Percentiles rank a stretch among this genome's conserved stretches.
These are phyloP conservation scores for Dactylellina sp. DNA, from an alignment of 2,329 filamentous ascomycete genomes.

Conservation along the genomic window DNA sequence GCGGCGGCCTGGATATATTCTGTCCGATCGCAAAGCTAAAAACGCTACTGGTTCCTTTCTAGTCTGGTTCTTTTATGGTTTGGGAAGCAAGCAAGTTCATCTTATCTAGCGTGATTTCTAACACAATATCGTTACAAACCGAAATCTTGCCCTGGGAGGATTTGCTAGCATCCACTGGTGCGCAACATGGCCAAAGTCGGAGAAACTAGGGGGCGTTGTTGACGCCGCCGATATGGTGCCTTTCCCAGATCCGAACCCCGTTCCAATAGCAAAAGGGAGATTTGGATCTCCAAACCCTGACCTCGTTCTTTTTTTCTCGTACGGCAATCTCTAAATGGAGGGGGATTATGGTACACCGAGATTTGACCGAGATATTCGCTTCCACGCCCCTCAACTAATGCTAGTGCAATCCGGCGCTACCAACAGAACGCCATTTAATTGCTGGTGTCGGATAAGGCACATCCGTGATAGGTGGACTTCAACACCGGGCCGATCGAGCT, in stretches of 20 bases:
- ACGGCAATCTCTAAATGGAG: constrained; percentile 5
- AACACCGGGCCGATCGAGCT: constrained; percentile 42
- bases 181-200: constrained; percentile 50
- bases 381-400: constrained; percentile 22
- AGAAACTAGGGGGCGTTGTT: constrained; percentile 27
- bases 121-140: constrained; percentile 50
- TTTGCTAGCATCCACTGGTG: not conserved
- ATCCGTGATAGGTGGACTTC: constrained; percentile 50
- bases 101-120: constrained; percentile 54
- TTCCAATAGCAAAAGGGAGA: constrained; percentile 12
- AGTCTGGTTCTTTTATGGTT: constrained; percentile 14
- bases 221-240: constrained; percentile 22
- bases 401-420: constrained; percentile 28
- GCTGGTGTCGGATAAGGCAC: constrained; percentile 56
- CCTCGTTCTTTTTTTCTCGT: constrained; percentile 9
- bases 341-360: constrained; percentile 30
- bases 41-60: constrained; percentile 18
- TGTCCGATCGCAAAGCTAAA: constrained; percentile 45
- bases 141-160: constrained; percentile 23
- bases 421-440: constrained; percentile 31
- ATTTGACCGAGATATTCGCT: constrained; percentile 54
- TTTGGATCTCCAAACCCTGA: constrained; percentile 17
- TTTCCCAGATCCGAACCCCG: constrained; percentile 38
- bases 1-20: constrained; percentile 28
- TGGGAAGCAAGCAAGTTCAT: constrained; percentile 21